phyloP scores from a whole-genome alignment of 140 eudicot species.

The Stevia rebaudiana region DNA sequence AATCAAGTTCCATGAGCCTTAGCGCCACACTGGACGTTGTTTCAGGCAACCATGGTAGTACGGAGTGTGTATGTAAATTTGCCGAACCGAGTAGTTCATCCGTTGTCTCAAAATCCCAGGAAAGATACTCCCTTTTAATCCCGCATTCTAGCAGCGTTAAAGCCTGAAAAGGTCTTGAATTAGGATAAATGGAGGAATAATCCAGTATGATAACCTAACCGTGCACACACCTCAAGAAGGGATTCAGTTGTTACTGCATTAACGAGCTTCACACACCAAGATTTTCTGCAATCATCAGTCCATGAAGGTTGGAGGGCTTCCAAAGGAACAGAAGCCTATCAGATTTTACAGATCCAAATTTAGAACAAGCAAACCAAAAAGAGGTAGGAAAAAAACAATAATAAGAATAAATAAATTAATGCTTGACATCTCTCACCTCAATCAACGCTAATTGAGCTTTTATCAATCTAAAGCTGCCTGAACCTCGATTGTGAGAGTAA shows the following conservation, averaged over 20 bases:
- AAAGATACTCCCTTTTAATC: slow-evolving; percentile 53
- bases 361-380: not conserved
- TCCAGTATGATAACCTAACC: not conserved
- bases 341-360: not conserved
- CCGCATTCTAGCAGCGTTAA: slow-evolving; percentile 61
- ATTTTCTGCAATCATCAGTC: slow-evolving; percentile 58
- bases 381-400: no score
- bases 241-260: slow-evolving; percentile 53
- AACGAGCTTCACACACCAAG: slow-evolving; percentile 70
- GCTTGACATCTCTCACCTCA: slow-evolving; percentile 44
- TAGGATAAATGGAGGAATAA: not conserved
- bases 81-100: slow-evolving; percentile 45
- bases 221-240: slow-evolving; percentile 61
- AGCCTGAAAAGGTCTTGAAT: slow-evolving; percentile 33
- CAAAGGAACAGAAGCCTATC: slow-evolving; percentile 58
- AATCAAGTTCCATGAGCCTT: slow-evolving; percentile 86
- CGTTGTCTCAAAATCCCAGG: slow-evolving; percentile 53
- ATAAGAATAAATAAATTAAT: no score
- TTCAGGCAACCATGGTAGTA: slow-evolving; percentile 87
- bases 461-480: slow-evolving; percentile 53
- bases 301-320: slow-evolving; percentile 72
- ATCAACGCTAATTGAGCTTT: slow-evolving; percentile 55
- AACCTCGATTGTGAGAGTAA: slow-evolving; percentile 19
- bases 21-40: slow-evolving; percentile 72
- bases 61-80: slow-evolving; percentile 16